Base-by-base conservation (phyloP, 495 filamentous ascomycete species). In the Hamigera avellanea region DNA sequence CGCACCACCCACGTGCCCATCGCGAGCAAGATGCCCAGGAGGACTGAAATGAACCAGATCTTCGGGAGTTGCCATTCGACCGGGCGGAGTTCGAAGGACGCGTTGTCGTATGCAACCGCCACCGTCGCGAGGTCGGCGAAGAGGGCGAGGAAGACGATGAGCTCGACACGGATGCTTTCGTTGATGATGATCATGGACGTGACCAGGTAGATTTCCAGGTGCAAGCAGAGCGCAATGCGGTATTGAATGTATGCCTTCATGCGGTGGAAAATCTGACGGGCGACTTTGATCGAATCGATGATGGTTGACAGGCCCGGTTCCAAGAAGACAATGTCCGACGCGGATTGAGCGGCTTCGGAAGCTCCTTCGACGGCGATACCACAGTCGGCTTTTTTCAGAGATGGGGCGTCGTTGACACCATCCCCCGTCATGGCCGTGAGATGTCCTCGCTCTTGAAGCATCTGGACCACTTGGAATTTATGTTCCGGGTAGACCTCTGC, bases 391-490 rank as follows among this genome's bases (percentile, higher is more conserved):
- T 93, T 94, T 70, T 95, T 95, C 37, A 95, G 69, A 26, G 87
- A 94, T 21, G 88, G 88, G 33, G 88, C 88, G 63, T 95, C 88
- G 62, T 95, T 95, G 57, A 95, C 88, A 73, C 88, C 88, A 53
- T 95, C 88, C 66, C 88, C 88, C 62, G 88, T 95, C 88, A 95
- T 95, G 49, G 88, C 88, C 61, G 93, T 88, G 27, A 95, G 70
- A 70, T 93, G 89, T 48, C 88, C 88, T 70, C 88, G 83, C 64
- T 94, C 83, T 64, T 95, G 88, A 19, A 95, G 78, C 66, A 94
- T 93, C 61, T 93, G 83, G 46, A 95, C 88, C 52, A 95, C 88
- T 47, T 93, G 87, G 64, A 89, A 93, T 72, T 95, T 95, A 69
- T 95, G 88, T 63, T 95, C 86, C 39, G 88, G 88, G 72, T 93